Conservation (phyloP, 148 eudicot genomes). For the Rhododendron simsii region DNA sequence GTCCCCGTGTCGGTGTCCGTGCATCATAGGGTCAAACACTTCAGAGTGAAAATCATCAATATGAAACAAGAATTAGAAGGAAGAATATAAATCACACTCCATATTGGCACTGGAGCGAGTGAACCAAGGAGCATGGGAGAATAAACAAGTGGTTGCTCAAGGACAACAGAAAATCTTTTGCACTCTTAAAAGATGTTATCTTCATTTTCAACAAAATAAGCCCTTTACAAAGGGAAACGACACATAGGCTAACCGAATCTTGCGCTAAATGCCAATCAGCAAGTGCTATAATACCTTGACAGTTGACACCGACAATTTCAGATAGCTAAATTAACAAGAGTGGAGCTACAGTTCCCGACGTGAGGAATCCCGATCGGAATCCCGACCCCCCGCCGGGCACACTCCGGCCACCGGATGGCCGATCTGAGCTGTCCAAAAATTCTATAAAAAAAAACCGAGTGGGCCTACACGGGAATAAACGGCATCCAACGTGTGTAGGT, state of each 20-base stretch:
- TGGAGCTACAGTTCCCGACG: too few species aligned
- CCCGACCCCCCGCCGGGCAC: too few species aligned
- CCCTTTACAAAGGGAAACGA: neutral
- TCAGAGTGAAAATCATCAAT: neutral
- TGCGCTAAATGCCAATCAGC: neutral
- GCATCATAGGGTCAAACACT: neutral
- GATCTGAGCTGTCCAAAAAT: too few species aligned
- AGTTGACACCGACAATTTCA: neutral
- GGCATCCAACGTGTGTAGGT: too few species aligned
- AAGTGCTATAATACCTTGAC: neutral
- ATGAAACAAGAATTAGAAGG: neutral
- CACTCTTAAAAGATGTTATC: neutral
- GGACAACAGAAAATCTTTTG: neutral
- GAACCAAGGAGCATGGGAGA: neutral
- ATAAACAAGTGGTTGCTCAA: neutral
- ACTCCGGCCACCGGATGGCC: too few species aligned
- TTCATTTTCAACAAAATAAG: neutral
- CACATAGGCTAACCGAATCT: neutral
- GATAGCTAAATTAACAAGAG: neutral
- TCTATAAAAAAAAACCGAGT: too few species aligned
- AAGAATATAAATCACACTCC: neutral
- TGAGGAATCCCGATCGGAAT: too few species aligned
- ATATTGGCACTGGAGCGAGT: neutral
- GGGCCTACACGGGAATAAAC: too few species aligned
- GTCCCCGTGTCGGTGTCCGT: too few species aligned